Evolutionary conservation across 2,329 filamentous ascomycete genomes (phyloP), one percentile per base, ranked within the genome.

Genomic region (Hysterium pulicare): DNA sequence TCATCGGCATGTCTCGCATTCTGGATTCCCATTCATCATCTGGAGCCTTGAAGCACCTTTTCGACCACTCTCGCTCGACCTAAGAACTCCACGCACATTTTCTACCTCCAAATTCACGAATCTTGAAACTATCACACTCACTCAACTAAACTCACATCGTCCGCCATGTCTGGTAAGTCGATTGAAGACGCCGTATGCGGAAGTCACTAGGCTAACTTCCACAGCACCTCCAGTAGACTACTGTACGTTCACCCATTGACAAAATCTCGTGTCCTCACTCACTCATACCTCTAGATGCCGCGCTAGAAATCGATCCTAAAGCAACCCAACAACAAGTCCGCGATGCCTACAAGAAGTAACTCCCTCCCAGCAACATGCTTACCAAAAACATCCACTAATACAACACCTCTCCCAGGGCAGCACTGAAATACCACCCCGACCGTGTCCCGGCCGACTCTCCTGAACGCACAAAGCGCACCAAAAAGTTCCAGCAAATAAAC

Each of bases 391-490:
- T n/a, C 22, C 22, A 7, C 22, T 20, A 11, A 47, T 30, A 42
- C 49, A 53, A 40, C 33, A 16, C 38, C 4, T 17, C 37, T 13
- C 13, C 24, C 59, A 90, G 86, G 62, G 87, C 87, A 57, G 91
- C 91, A 4, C 75, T 97, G 34, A 95, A 93, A 70, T 90, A 87
- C 50, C 91, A 97, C 66, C 91, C 91, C 2, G 93, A 98, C 66
- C 87, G 93, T 46, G 89, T 98, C 31, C 78, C 90, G 21, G 72
- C 79, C 51, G 82, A 90, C 69, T 91, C 89, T 4, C 88, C 90
- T 28, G 90, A 97, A 55, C 87, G 91, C 50, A 68, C 81, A 17
- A 69, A 79, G 10, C 86, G 90, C 59, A 98, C 93, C 5, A 87
- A 86, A 60, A 84, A 84, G 63, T 95, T 95, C 73, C 90, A 95